These are phyloP conservation scores for Cicer pinnatifidum DNA, from an alignment of 306 rosid species.

Conservation along the genomic window DNA sequence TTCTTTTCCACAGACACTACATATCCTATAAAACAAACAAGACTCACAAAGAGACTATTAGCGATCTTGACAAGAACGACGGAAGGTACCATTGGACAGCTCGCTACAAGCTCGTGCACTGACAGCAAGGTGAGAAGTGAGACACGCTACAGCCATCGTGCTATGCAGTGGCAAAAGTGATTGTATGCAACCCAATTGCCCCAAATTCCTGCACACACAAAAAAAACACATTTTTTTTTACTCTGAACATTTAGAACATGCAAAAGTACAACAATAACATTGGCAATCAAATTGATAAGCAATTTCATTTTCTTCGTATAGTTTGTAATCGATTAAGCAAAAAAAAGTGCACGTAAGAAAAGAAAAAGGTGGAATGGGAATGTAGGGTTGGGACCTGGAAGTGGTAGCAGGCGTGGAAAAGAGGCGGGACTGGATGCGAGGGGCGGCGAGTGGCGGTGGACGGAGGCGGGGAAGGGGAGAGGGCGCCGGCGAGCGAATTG, in stretches of 20 bases:
- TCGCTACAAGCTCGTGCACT: slow-evolving; percentile 73
- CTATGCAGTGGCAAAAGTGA: slow-evolving; percentile 68
- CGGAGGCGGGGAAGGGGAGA: slow-evolving; percentile 67
- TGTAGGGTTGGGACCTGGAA: slow-evolving; percentile 41
- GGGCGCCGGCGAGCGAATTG: slow-evolving; percentile 66
- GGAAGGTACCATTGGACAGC: slow-evolving; percentile 97
- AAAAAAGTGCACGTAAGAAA: too few species aligned
- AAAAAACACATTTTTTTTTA: background rate
- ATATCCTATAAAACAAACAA: slow-evolving; percentile 69
- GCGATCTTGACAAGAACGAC: slow-evolving; percentile 99
- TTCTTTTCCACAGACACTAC: slow-evolving; percentile 33
- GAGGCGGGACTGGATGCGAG: slow-evolving; percentile 72
- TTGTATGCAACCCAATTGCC: slow-evolving; percentile 77
- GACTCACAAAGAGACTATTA: slow-evolving; percentile 98
- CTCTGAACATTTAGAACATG: background rate
- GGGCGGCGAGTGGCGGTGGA: slow-evolving; percentile 65
- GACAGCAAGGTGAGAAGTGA: slow-evolving; percentile 69
- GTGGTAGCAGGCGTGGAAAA: slow-evolving; percentile 72
- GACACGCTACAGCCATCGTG: slow-evolving; percentile 52
- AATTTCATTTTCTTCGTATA: background rate
- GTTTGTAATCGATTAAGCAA: background rate
- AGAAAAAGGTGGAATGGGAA: background rate
- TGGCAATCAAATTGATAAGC: background rate
- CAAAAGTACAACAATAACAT: background rate
- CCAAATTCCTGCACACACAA: slow-evolving; percentile 62